Conservation (phyloP, 345 rosid genomes). For the Excoecaria agallocha region DNA sequence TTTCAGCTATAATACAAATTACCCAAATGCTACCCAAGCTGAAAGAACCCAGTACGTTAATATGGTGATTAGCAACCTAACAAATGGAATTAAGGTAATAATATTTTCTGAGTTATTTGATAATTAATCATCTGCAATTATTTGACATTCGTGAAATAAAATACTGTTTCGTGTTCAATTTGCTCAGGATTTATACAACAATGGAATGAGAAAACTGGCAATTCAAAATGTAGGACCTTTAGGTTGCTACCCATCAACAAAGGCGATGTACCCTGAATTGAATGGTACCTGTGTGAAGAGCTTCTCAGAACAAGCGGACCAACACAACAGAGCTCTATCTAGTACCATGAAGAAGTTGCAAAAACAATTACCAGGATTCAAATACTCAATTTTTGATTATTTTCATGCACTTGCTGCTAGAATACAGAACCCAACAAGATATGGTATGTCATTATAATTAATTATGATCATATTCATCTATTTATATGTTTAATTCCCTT, state of each 20-base stretch:
- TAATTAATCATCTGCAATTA: background rate
- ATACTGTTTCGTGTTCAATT: background rate
- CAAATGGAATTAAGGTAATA: constrained; percentile 13
- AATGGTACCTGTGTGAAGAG: constrained; percentile 7
- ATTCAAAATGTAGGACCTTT: constrained; percentile 24
- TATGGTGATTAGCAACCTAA: constrained; percentile 22
- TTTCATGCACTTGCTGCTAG: constrained; percentile 11
- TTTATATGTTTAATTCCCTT: background rate
- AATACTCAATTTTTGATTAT: constrained; percentile 25
- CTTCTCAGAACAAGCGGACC: constrained; percentile 9
- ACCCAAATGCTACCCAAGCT: background rate
- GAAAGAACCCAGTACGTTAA: constrained; percentile 7
- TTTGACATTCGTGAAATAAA: background rate
- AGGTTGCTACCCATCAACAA: constrained; percentile 28
- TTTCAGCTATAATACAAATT: background rate
- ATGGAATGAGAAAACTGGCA: constrained; percentile 33
- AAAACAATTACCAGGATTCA: constrained; percentile 21
- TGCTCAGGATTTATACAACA: constrained; percentile 11
- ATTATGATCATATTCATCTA: background rate
- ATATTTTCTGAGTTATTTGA: background rate
- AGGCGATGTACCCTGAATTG: background rate
- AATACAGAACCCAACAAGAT: constrained; percentile 15
- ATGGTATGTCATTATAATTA: constrained; percentile 4
- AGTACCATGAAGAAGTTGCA: constrained; percentile 9
- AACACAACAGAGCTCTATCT: constrained; percentile 24